phyloP scores from a whole-genome alignment of 2,329 filamentous ascomycete species.

The Didymella exigua region DNA sequence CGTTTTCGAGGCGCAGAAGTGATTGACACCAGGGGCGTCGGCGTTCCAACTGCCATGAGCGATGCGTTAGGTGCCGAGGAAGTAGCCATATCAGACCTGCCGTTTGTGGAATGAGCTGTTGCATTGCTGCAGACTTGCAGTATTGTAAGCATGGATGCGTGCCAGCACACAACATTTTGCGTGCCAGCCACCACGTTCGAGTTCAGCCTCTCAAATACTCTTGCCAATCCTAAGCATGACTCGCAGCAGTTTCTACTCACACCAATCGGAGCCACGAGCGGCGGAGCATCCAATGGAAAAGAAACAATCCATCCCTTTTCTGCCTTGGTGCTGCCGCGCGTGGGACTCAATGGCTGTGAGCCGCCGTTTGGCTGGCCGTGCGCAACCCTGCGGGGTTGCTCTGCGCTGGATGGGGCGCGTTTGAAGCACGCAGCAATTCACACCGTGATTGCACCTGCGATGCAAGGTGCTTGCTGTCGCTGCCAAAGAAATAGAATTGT shows the following conservation, averaged over 20 bases:
- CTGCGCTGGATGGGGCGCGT: slow-evolving; percentile 21
- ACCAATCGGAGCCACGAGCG: slow-evolving; percentile 15
- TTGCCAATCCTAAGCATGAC: slow-evolving; percentile 8
- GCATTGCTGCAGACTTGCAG: too few species aligned
- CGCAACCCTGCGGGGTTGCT: slow-evolving; percentile 24
- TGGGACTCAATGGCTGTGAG: slow-evolving; percentile 11
- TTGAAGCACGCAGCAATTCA: slow-evolving; percentile 15
- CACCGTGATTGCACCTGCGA: slow-evolving; percentile 6
- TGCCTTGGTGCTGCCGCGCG: slow-evolving; percentile 13
- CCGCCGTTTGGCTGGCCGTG: slow-evolving; percentile 26
- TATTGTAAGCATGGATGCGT: neutral
- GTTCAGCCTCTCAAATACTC: neutral
- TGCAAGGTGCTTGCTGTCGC: slow-evolving; percentile 21
- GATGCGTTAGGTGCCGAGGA: slow-evolving; percentile 8
- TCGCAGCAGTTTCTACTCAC: neutral
- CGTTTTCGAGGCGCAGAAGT: slow-evolving; percentile 55
- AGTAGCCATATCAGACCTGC: neutral
- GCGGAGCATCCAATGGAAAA: slow-evolving; percentile 6
- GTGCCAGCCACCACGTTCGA: neutral
- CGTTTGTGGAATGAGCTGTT: neutral
- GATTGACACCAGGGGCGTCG: slow-evolving; percentile 4
- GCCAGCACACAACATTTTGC: neutral
- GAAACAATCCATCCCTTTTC: slow-evolving; percentile 7
- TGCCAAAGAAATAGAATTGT: neutral
- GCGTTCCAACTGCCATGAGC: neutral